Conservation (phyloP, 1,139 yeast genomes). For the Yamadazyma aaseri region DNA sequence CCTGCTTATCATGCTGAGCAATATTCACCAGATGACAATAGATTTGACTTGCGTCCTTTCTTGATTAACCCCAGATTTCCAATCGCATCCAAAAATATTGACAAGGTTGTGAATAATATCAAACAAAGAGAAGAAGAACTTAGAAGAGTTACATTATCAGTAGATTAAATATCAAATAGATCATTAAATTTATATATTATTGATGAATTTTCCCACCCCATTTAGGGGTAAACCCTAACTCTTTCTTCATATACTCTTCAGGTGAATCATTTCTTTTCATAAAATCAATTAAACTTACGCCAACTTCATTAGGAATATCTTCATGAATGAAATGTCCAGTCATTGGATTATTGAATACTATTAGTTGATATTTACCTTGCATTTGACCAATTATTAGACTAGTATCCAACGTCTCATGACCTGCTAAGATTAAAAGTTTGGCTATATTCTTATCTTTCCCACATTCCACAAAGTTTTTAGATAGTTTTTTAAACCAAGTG, state of each 20-base stretch:
- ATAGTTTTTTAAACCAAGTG: conserved; percentile 77
- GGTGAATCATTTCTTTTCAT: conserved; percentile 44
- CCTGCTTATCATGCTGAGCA: conserved; percentile 98
- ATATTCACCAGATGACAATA: conserved; percentile 95
- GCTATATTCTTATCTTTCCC: conserved; percentile 40
- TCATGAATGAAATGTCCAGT: conserved; percentile 94
- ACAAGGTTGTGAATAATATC: conserved; percentile 59
- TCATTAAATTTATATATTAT: not conserved
- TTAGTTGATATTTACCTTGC: conserved; percentile 92
- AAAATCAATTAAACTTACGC: conserved; percentile 52
- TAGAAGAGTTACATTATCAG: conserved; percentile 22
- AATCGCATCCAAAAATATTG: conserved; percentile 88
- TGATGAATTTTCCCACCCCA: conserved; percentile 51
- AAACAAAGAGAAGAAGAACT: conserved; percentile 38
- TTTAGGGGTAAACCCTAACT: conserved; percentile 42
- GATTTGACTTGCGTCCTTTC: conserved; percentile 93
- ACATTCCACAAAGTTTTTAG: conserved; percentile 54
- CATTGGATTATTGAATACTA: conserved; percentile 63
- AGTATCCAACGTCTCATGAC: conserved; percentile 85
- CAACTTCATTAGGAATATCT: conserved; percentile 73
- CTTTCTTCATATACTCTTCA: conserved; percentile 35
- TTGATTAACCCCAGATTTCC: conserved; percentile 87
- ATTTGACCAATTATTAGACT: conserved; percentile 89
- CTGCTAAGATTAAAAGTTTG: conserved; percentile 78
- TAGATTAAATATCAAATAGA: conserved; percentile 21